Evolutionary conservation across 2,329 filamentous ascomycete species (phyloP), one percentile per base, ranked within the genome.

Genomic region (Zalaria sp.): DNA sequence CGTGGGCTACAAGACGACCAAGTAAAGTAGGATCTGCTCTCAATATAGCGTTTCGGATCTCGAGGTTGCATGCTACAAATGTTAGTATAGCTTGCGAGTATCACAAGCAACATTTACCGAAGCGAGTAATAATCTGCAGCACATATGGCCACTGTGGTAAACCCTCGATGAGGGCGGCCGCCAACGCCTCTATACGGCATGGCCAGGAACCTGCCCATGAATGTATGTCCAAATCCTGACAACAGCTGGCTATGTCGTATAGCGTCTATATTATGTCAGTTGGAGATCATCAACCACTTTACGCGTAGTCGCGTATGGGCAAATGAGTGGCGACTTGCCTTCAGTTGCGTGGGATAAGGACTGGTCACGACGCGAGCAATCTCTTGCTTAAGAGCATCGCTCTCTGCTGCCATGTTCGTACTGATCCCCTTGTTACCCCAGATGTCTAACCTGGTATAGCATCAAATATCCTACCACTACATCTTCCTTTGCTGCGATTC

Each of bases 71-170:
- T 2, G 49, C 52, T 48, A 11, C 3, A 25, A 27, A 38, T 25
- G n/a, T 42, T 38, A 41, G 38, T 29, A 42, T 3, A 37, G 25
- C 4, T 43, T 32, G 28, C 25, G 39, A 43, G 29, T 37, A 18
- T 18, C 18, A n/a, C n/a, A 25, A 27, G 4, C 9, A 35, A 11
- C 25, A 27, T 9, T 27, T 60, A 73, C 71, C 65, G 27, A 77
- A 63, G 32, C 50, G 54, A n/a, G 63, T 55, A 34, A 78, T 53
- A 27, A 77, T 58, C 27, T 63, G 57, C 42, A 75, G 50, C 4
- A 71, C 64, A 45, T 69, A 68, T 3, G 66, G 60, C 56, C 71
- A 73, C 37, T 66, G 62, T 29, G 68, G 62, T 31, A 77, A 54
- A 26, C 66, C 68, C 44, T 71, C 65, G 27, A 69, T 53, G n/a